phyloP scores from a whole-genome alignment of 768 basidiomycete species.

The Zangia roseola region DNA sequence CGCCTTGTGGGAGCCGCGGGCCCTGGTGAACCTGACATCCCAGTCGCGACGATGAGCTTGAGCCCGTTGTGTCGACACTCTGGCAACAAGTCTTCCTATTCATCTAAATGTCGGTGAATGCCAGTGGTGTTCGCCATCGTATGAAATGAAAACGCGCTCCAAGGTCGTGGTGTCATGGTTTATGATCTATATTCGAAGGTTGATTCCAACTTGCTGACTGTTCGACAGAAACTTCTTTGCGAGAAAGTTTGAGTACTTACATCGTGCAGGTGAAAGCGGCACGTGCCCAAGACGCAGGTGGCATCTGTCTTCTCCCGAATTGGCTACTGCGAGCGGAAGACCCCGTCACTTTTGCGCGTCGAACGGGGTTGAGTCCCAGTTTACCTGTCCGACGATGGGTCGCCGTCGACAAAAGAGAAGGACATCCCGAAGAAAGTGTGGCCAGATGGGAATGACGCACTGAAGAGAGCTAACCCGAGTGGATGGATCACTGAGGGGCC shows the following conservation, averaged over 20 bases:
- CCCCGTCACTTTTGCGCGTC: slow-evolving; percentile 34
- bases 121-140: slow-evolving; percentile 28
- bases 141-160: background rate
- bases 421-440: slow-evolving; percentile 38
- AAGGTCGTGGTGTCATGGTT: slow-evolving; percentile 81
- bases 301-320: slow-evolving; percentile 17
- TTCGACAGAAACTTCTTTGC: slow-evolving; percentile 63
- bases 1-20: too few species aligned
- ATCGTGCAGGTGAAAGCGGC: slow-evolving; percentile 48
- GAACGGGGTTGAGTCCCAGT: slow-evolving; percentile 28
- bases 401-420: slow-evolving; percentile 17
- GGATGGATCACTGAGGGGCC: slow-evolving; percentile 61
- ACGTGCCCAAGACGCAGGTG: slow-evolving; percentile 21
- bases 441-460: slow-evolving; percentile 67
- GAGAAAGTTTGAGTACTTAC: slow-evolving; percentile 60
- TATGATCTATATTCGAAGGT: slow-evolving; percentile 78
- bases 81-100: slow-evolving; percentile 74
- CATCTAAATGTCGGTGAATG: slow-evolving; percentile 80
- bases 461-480: slow-evolving; percentile 70
- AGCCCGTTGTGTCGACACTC: slow-evolving; percentile 61
- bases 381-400: slow-evolving; percentile 14
- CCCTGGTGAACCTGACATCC: too few species aligned
- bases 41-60: slow-evolving; percentile 66
- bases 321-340: slow-evolving; percentile 15
- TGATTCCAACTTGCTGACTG: background rate